Evolutionary conservation across 177 flowering plant species (phyloP).

Genomic region (Vitis hybrid): DNA sequence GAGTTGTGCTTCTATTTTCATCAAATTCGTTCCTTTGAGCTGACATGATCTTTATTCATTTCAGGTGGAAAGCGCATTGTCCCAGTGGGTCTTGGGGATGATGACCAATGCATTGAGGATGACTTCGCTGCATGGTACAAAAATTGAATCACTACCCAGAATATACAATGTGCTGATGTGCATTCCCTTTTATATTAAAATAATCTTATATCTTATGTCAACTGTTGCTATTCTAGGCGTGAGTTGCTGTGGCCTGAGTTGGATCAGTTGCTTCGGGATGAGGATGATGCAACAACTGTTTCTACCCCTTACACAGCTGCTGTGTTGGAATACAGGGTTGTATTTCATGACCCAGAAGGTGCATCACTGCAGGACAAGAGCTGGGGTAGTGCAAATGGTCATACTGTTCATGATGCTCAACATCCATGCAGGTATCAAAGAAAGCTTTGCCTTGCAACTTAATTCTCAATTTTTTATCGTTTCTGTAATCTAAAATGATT

Average conservation of each 20-base stretch:
- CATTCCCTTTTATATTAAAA: neutral
- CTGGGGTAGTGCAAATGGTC: slow-evolving; percentile 64
- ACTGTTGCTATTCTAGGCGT: slow-evolving; percentile 47
- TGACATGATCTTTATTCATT: slow-evolving; percentile 2
- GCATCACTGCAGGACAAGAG: slow-evolving; percentile 38
- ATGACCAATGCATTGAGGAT: slow-evolving; percentile 99
- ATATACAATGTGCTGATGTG: neutral
- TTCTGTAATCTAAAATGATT: slow-evolving; percentile 8
- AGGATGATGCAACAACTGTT: slow-evolving; percentile 60
- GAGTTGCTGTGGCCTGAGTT: slow-evolving; percentile 91
- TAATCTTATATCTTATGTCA: neutral
- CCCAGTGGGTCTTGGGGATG: slow-evolving; percentile 96
- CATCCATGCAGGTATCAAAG: slow-evolving; percentile 84
- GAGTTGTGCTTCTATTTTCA: neutral
- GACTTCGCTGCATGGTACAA: slow-evolving; percentile 90
- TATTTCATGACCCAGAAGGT: slow-evolving; percentile 53
- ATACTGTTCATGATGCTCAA: slow-evolving; percentile 76
- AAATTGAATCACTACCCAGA: neutral
- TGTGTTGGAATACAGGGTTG: slow-evolving; percentile 81
- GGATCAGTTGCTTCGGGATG: slow-evolving; percentile 83
- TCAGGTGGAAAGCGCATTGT: slow-evolving; percentile 87
- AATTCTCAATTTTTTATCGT: neutral
- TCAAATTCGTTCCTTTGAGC: neutral
- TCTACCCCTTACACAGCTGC: slow-evolving; percentile 93
- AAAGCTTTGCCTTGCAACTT: slow-evolving; percentile 1